Evolutionary conservation across 2,329 filamentous ascomycete species (phyloP), one percentile per base, ranked within the genome.

Genomic region (Penicillium concentricum): DNA sequence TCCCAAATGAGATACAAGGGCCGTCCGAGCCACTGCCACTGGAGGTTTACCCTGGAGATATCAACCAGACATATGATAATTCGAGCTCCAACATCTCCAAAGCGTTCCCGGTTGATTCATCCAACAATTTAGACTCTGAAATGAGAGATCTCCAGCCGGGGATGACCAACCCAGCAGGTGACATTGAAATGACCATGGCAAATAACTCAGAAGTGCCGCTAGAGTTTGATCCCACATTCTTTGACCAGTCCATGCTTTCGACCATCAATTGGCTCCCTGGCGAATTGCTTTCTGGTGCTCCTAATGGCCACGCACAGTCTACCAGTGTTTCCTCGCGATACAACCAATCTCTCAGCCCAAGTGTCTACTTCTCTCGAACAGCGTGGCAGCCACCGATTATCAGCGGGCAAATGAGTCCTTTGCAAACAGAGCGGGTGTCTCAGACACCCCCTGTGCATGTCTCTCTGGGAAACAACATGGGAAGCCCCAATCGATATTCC

Each of bases 221-320:
- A n/a, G 61, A 59, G 1, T 64, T 71, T 42, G 61, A 67, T 13
- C 64, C 62, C 13, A 60, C 67, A 1, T 52, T 72, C 13, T 61
- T 72, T 13, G 66, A 69, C 32, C 64, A 64, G 12, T 64, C 68
- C 7, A 61, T 67, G 30, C 49, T 66, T 39, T 70, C 72, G 9
- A 67, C 69, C 1, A 69, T 75, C 20, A 75, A 76, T 45, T 76
- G 74, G 74, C 64, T 76, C 5, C 69, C 72, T 8, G 66, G 69
- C 6, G 68, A 72, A 41, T 53, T 71, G 18, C 64, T 69, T 10
- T 56, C 64, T n/a, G 60, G 61, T 34, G 37, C 62, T 18, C 20
- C 60, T 3, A 55, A 51, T 48, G 55, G 63, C 24, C 56, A 61
- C 7, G 30, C 58, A 15, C 59, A 62, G 28, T 44, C 54, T 5